Percentiles rank a stretch among this genome's conserved stretches.
Evolutionary conservation across 192 early-diverging fungal species (phyloP).

Genomic region (Coemansia sp.): DNA sequence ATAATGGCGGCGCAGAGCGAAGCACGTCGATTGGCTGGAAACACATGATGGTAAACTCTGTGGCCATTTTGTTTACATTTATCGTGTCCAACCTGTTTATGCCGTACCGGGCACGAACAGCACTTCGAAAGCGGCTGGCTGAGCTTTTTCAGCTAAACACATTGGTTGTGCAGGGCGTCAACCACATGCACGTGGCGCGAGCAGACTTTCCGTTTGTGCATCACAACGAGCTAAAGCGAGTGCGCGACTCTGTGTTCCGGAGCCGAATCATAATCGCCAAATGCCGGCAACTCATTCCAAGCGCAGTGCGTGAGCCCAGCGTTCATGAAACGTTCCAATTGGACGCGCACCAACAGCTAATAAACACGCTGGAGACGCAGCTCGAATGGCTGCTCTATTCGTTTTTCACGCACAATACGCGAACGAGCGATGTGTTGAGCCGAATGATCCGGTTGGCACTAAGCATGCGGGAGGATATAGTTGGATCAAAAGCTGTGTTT

Average conservation of each 20-base stretch:
- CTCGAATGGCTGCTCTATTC: conserved; percentile 49
- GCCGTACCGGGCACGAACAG: conserved; percentile 47
- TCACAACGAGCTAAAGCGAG: conserved; percentile 17
- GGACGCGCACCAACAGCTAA: conserved; percentile 20
- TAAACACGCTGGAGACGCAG: conserved; percentile 38
- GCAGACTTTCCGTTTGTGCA: conserved; percentile 30
- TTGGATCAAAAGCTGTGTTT: conserved; percentile 35
- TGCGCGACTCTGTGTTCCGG: conserved; percentile 10
- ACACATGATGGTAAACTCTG: conserved; percentile 30
- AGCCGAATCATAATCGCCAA: conserved; percentile 31
- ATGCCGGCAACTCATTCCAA: conserved; percentile 22
- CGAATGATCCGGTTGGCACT: conserved; percentile 22
- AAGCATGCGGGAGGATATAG: conserved; percentile 44
- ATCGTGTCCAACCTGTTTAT: conserved; percentile 35
- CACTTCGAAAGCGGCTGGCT: conserved; percentile 23
- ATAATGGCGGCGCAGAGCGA: background rate
- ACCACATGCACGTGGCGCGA: conserved; percentile 42
- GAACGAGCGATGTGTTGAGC: conserved; percentile 5
- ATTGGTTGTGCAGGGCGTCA: conserved; percentile 24
- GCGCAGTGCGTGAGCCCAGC: conserved; percentile 36
- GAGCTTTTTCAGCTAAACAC: conserved; percentile 38
- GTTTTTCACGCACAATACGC: conserved; percentile 27
- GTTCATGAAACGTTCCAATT: conserved; percentile 40
- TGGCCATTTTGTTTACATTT: conserved; percentile 34
- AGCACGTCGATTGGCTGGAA: conserved; percentile 35